Evolutionary conservation across 208 protist species (phyloP), one percentile per base, ranked within the genome.

Genomic region (Acanthamoeba triangularis): DNA sequence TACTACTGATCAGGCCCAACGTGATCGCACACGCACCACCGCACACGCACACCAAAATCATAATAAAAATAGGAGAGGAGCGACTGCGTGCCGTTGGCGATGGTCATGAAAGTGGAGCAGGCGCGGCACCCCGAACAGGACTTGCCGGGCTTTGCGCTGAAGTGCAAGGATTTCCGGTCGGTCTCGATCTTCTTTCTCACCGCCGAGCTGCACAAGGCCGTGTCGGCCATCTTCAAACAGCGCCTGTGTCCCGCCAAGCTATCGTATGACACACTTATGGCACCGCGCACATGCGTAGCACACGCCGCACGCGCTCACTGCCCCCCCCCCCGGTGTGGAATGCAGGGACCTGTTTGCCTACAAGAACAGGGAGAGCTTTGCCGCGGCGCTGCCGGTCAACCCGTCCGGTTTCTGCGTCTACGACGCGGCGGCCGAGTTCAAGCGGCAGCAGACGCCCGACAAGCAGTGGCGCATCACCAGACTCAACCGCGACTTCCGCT

Each of bases 401-500:
- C 28, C 65, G 33, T 16, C 13, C 25, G 65, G 65, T 8, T 74
- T 74, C 28, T 25, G 13, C 25, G 18, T 74, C 13, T 74, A 41
- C 65, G 65, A 74, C 33, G 54, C 20, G 16, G 5, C 54, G 5
- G 54, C 54, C 0, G 54, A 59, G 54, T 59, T 59, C 54, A 59
- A 59, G 54, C 5, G 54, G 20, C 54, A 59, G 54, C 54, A 59
- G 54, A 23, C 20, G 54, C 54, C 54, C 14, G 54, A 59, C 54
- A 59, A 59, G 54, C 54, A 59, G 54, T 87, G 78, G 78, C 78
- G 78, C 78, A 52, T 87, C 28, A 33, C 44, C 28, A 52, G 25
- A 30, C 78, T 87, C 47, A 87, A 87, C 30, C 37, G 78, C 49
- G 78, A 49, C 78, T 87, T 87, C 30, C 78, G 78, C 23, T 87